Percentiles rank a stretch among this genome's conserved stretches.
Evolutionary conservation across 148 eudicot species (phyloP).

Genomic region (Cornus controversa): DNA sequence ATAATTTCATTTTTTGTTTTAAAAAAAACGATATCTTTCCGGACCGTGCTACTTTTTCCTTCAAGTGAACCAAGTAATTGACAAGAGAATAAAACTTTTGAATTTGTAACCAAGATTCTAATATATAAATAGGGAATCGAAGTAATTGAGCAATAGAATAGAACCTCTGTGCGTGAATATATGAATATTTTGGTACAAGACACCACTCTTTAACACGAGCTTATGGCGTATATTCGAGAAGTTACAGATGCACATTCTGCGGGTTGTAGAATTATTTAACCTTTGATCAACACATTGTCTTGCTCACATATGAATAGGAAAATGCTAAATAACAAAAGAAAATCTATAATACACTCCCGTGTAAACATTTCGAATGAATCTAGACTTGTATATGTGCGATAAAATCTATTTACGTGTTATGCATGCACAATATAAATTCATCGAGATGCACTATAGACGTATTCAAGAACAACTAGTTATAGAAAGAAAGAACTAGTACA

Average conservation of each 20-base stretch:
- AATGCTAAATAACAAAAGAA: too few relatives aligned
- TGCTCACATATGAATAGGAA: slow-evolving; percentile 1
- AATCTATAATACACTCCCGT: too few relatives aligned
- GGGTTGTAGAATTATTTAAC: slow-evolving; percentile 31
- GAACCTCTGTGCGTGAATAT: slow-evolving; percentile 28
- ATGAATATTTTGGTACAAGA: slow-evolving; percentile 19
- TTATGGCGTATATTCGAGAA: slow-evolving; percentile 27
- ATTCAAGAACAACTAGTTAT: neutral
- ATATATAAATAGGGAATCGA: neutral
- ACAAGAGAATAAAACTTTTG: too few relatives aligned
- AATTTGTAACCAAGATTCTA: neutral
- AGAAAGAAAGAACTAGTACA: neutral
- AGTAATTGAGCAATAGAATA: neutral
- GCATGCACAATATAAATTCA: too few relatives aligned
- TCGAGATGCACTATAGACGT: too few relatives aligned
- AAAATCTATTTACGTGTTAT: too few relatives aligned
- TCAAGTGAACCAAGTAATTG: neutral
- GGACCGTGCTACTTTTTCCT: too few relatives aligned
- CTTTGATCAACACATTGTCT: slow-evolving; percentile 32
- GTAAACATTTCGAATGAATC: too few relatives aligned
- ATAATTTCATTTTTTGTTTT: too few relatives aligned
- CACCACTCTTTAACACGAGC: slow-evolving; percentile 19
- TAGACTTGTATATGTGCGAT: too few relatives aligned
- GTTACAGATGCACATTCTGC: slow-evolving; percentile 45
- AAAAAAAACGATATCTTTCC: too few relatives aligned